A percentile compares a stretch with the other conserved stretches of the same genome.
Evolutionary conservation across 2,329 filamentous ascomycete species (phyloP).

Genomic region (Talaromyces sp.): DNA sequence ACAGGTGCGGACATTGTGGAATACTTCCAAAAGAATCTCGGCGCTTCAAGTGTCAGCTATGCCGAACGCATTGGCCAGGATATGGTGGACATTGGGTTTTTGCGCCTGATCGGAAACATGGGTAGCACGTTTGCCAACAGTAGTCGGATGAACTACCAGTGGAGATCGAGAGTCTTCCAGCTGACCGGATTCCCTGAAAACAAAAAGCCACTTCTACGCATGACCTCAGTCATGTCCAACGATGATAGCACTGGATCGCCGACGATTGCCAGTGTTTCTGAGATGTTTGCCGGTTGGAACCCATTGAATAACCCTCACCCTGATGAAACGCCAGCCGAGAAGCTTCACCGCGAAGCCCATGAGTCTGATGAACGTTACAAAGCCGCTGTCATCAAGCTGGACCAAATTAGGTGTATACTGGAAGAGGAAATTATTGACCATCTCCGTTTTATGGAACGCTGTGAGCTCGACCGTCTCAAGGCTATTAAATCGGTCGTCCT

Average conservation of each 20-base stretch:
- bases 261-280: conserved; percentile 72
- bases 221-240: conserved; percentile 64
- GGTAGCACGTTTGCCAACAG: conserved; percentile 96
- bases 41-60: conserved; percentile 76
- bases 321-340: conserved; percentile 87
- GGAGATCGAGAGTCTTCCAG: conserved; percentile 88
- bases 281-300: conserved; percentile 90
- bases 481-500: conserved; percentile 97
- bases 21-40: conserved; percentile 86
- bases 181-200: conserved; percentile 82
- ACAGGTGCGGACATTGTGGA: conserved; percentile 90
- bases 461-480: conserved; percentile 90
- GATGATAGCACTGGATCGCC: conserved; percentile 67
- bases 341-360: conserved; percentile 76
- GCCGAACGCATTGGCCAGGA: conserved; percentile 95
- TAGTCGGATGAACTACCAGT: conserved; percentile 95
- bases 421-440: conserved; percentile 92
- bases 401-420: conserved; percentile 85
- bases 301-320: conserved; percentile 82
- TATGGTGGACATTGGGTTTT: conserved; percentile 74
- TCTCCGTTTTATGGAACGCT: conserved; percentile 92
- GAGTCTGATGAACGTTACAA: conserved; percentile 96
- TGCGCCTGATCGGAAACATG: conserved; percentile 88
- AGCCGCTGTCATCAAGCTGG: conserved; percentile 73
- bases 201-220: conserved; percentile 65